Conservation (phyloP, 495 filamentous ascomycete genomes). For the Hyaloscypha finlandica region DNA sequence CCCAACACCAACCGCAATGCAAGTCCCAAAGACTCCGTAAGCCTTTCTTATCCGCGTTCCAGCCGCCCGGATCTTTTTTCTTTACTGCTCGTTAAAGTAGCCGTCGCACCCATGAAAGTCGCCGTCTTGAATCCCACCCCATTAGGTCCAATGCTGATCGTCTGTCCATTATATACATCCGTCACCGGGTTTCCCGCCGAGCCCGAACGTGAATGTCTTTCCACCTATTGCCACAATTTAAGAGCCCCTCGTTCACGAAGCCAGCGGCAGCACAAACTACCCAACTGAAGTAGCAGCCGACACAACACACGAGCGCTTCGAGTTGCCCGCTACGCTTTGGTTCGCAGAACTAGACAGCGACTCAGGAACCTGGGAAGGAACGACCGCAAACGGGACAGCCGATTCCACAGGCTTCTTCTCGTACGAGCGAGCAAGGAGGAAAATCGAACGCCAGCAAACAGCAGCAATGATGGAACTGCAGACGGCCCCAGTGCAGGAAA, state of each 20-base stretch:
- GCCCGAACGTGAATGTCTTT: constrained; percentile 25
- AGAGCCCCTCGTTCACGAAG: constrained; percentile 16
- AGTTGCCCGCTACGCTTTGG: constrained; percentile 47
- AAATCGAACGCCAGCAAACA: constrained; percentile 47
- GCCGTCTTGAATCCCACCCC: constrained; percentile 28
- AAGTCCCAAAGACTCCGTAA: constrained; percentile 17
- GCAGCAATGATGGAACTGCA: constrained; percentile 4
- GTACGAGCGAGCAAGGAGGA: constrained; percentile 47
- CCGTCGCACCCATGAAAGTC: constrained; percentile 16
- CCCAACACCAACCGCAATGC: constrained; percentile 5
- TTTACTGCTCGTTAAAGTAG: constrained; percentile 10
- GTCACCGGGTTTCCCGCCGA: constrained; percentile 21
- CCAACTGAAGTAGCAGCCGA: constrained; percentile 49
- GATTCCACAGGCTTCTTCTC: constrained; percentile 36
- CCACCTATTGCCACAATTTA: constrained; percentile 25
- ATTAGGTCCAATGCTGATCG: constrained; percentile 26
- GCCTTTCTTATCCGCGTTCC: constrained; percentile 1
- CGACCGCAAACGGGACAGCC: constrained; percentile 39
- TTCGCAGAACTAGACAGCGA: constrained; percentile 52
- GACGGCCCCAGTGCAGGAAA: constrained; percentile 34
- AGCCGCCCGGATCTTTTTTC: constrained; percentile 19
- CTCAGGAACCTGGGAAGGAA: constrained; percentile 36
- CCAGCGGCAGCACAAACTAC: constrained; percentile 26
- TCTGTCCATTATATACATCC: constrained; percentile 25
- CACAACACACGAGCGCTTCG: constrained; percentile 48